phyloP scores from a whole-genome alignment of 805 yeast genomes.

The Candida gorgasii region DNA sequence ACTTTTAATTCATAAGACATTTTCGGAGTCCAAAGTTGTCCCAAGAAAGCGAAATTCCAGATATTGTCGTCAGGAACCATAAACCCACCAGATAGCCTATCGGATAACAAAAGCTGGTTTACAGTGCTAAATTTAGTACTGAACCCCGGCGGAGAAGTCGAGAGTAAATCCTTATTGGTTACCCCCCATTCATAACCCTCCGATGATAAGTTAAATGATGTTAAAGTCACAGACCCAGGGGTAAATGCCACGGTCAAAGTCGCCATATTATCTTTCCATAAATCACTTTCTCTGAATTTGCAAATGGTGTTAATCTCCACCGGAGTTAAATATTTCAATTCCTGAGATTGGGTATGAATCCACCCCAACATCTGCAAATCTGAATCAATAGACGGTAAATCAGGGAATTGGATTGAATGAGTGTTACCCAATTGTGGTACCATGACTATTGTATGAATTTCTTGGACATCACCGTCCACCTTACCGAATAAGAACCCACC shows the following conservation, averaged over 20 bases:
- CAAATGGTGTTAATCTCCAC: constrained; percentile 68
- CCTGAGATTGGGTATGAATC: constrained; percentile 87
- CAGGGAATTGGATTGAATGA: constrained; percentile 64
- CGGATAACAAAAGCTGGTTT: constrained; percentile 74
- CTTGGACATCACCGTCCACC: constrained; percentile 74
- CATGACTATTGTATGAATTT: constrained; percentile 69
- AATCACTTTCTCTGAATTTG: constrained; percentile 30
- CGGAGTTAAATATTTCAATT: constrained; percentile 61
- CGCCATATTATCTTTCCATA: constrained; percentile 47
- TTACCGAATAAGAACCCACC: constrained; percentile 80
- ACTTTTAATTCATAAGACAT: constrained; percentile 62
- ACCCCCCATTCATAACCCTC: constrained; percentile 82
- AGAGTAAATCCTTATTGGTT: constrained; percentile 54
- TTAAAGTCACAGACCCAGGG: constrained; percentile 80
- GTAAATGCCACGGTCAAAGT: constrained; percentile 70
- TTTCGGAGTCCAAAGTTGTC: constrained; percentile 76
- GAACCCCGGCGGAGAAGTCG: constrained; percentile 67
- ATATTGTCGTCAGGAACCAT: constrained; percentile 79
- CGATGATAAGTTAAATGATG: constrained; percentile 60
- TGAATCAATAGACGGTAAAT: constrained; percentile 39
- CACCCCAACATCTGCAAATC: constrained; percentile 84
- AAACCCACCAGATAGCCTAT: constrained; percentile 75
- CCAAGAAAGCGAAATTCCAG: constrained; percentile 92
- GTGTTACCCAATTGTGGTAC: constrained; percentile 86
- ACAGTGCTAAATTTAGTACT: constrained; percentile 56